A percentile compares a stretch with the other conserved stretches of the same genome.
Evolutionary conservation across 345 rosid species (phyloP).

Genomic region (Abelmoschus esculentus): DNA sequence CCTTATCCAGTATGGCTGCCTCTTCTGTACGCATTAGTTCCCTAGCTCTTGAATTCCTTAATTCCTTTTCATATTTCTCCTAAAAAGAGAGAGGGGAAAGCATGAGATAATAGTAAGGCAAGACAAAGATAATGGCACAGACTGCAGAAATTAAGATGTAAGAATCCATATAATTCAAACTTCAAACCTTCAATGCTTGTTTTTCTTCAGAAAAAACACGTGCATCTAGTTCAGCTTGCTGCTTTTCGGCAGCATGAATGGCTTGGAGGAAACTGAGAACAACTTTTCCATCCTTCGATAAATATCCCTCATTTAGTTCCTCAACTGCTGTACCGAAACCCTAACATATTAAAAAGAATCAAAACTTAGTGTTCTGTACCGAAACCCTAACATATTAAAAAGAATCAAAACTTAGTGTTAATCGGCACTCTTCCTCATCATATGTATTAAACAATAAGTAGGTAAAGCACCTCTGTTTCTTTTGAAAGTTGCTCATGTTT

Average conservation of each 20-base stretch:
- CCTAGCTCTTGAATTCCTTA: constrained; percentile 83
- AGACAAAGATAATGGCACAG: not conserved
- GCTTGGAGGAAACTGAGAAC: constrained; percentile 78
- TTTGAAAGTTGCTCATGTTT: constrained; percentile 19
- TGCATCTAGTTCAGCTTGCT: constrained; percentile 88
- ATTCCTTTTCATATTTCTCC: constrained; percentile 86
- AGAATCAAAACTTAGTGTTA: constrained; percentile 8
- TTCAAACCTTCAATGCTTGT: constrained; percentile 61
- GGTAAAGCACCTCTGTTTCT: constrained; percentile 38
- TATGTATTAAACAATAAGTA: constrained; percentile 1
- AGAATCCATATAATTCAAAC: constrained; percentile 1
- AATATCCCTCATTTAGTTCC: constrained; percentile 45
- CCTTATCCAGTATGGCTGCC: constrained; percentile 96
- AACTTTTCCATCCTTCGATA: constrained; percentile 64
- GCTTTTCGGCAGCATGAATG: constrained; percentile 80
- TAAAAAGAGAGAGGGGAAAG: constrained; percentile 20
- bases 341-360: constrained; percentile 36
- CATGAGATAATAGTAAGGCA: not conserved
- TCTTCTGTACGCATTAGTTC: constrained; percentile 93
- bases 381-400: constrained; percentile 39
- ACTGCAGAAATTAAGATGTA: constrained; percentile 3
- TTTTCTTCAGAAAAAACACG: constrained; percentile 63
- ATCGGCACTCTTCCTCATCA: constrained; percentile 10
- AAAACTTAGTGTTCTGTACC: constrained; percentile 18
- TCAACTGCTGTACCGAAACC: constrained; percentile 39